phyloP scores from a whole-genome alignment of 2,329 filamentous ascomycete species.

The Aspergillus persii region DNA sequence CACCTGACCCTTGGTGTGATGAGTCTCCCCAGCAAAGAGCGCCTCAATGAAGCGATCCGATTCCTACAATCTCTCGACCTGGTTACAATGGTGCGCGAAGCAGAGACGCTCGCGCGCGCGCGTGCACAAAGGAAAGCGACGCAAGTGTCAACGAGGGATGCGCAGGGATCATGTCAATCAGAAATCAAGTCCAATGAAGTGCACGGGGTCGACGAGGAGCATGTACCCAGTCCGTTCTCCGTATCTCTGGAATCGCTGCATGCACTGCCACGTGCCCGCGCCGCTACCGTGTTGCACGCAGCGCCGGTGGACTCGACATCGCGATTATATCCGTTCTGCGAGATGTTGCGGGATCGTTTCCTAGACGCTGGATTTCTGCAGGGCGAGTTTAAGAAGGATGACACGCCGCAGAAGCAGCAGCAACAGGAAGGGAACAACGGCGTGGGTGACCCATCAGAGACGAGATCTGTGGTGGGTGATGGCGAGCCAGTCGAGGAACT shows the following conservation, averaged over 20 bases:
- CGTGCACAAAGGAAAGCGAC: neutral
- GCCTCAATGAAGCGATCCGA: conserved; percentile 46
- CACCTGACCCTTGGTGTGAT: conserved; percentile 88
- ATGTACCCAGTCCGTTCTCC: conserved; percentile 27
- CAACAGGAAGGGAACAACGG: neutral
- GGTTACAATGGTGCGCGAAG: conserved; percentile 33
- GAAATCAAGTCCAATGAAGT: no score
- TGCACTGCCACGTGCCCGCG: conserved; percentile 36
- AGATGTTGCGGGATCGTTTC: conserved; percentile 42
- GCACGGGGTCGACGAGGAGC: no score
- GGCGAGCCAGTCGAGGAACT: neutral
- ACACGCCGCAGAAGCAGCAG: neutral
- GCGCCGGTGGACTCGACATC: conserved; percentile 38
- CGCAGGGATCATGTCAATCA: no score
- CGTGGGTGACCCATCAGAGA: neutral
- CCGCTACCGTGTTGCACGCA: conserved; percentile 43
- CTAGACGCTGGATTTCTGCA: conserved; percentile 44
- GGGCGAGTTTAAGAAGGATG: conserved; percentile 23
- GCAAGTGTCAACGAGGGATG: no score
- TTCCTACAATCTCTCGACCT: conserved; percentile 50
- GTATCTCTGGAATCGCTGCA: conserved; percentile 45
- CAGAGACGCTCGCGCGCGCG: conserved; percentile 25
- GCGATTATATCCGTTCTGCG: conserved; percentile 43
- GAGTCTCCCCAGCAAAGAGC: conserved; percentile 59
- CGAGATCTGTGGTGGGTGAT: neutral